Percentiles rank a stretch among this genome's conserved stretches.
Evolutionary conservation across 148 eudicot genomes (phyloP).

Genomic region (Chenopodium album): DNA sequence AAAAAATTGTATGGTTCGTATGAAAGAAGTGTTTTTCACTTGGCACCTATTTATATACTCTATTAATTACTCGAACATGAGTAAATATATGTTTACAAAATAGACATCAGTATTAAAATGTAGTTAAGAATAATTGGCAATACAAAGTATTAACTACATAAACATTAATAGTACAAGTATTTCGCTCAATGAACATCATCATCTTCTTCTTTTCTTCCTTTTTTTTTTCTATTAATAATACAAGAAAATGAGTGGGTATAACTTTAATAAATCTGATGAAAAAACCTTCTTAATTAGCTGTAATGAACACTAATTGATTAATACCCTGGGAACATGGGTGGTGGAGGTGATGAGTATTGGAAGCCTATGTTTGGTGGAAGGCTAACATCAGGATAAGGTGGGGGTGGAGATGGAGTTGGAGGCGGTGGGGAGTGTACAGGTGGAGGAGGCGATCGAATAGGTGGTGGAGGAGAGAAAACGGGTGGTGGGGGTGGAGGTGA

Average conservation of each 20-base stretch:
- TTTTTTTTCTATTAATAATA: not conserved
- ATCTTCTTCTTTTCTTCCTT: not conserved
- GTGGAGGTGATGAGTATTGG: slow-evolving; percentile 61
- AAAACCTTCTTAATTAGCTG: not conserved
- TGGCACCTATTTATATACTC: too few relatives aligned
- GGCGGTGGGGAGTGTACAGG: slow-evolving; percentile 33
- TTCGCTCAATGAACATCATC: not conserved
- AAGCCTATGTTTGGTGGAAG: slow-evolving; percentile 56
- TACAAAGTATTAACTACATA: not conserved
- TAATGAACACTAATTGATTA: slow-evolving; percentile 18
- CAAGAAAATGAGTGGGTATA: not conserved
- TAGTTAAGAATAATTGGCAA: not conserved
- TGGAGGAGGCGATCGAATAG: slow-evolving; percentile 32
- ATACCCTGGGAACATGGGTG: slow-evolving; percentile 51
- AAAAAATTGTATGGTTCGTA: too few relatives aligned
- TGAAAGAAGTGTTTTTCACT: too few relatives aligned
- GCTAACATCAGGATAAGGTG: slow-evolving; percentile 30
- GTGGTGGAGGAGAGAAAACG: slow-evolving; percentile 31
- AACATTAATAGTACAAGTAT: not conserved
- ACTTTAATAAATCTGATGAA: not conserved
- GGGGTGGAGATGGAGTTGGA: slow-evolving; percentile 26
- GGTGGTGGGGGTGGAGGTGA: slow-evolving; percentile 37
- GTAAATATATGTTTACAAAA: not conserved
- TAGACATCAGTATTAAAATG: not conserved
- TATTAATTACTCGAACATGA: not conserved